These are phyloP conservation scores for Leucosporidium scottii DNA, from an alignment of 768 basidiomycete species.

Conservation along the genomic window DNA sequence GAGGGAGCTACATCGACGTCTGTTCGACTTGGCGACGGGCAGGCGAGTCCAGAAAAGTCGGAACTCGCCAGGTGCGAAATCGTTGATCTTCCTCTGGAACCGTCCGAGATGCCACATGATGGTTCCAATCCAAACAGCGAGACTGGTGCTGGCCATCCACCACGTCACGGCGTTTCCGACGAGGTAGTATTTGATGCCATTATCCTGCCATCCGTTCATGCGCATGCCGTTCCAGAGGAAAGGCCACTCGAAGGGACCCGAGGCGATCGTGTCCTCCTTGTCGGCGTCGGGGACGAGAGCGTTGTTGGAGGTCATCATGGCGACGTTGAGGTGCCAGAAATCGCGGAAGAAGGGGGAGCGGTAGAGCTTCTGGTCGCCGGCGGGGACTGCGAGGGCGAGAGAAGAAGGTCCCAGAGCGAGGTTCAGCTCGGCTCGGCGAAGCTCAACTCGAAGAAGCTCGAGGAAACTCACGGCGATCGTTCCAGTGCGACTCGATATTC, in stretches of 20 bases:
- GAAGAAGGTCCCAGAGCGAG: constrained; percentile 12
- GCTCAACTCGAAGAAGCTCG: too few relatives aligned
- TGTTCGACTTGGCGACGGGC: neutral
- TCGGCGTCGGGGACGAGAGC: constrained; percentile 94
- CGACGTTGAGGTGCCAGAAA: constrained; percentile 98
- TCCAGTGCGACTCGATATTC: constrained; percentile 98
- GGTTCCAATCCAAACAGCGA: constrained; percentile 52
- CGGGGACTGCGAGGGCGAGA: constrained; percentile 56
- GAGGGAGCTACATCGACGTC: neutral
- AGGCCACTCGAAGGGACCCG: constrained; percentile 88
- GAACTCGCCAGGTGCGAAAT: constrained; percentile 76
- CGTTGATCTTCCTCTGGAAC: constrained; percentile 77
- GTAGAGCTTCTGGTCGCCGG: constrained; percentile 75
- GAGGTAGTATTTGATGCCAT: constrained; percentile 83
- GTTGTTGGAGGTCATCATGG: constrained; percentile 99
- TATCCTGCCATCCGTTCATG: constrained; percentile 95
- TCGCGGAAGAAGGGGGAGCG: constrained; percentile 87
- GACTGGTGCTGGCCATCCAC: constrained; percentile 70
- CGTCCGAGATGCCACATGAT: constrained; percentile 68
- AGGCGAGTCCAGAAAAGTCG: neutral
- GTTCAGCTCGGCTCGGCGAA: too few relatives aligned
- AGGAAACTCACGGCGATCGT: constrained; percentile 68
- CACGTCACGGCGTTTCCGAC: constrained; percentile 80
- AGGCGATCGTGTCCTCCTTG: constrained; percentile 96
- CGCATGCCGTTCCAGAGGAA: constrained; percentile 78